These are phyloP conservation scores for Lippia alba DNA, from an alignment of 305 asterid genomes.

Conservation along the genomic window DNA sequence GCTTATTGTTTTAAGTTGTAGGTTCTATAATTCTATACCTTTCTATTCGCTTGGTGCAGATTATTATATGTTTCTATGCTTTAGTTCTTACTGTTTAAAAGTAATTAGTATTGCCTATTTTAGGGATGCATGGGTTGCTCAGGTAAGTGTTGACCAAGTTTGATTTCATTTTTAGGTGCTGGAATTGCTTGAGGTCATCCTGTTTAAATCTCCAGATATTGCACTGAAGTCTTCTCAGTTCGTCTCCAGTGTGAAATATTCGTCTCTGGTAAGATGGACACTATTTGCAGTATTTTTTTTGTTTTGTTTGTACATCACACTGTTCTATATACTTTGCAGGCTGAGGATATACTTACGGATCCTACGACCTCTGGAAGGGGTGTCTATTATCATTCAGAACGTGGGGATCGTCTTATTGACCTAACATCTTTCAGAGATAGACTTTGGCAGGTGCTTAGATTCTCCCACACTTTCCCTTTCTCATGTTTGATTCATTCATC, in stretches of 20 bases:
- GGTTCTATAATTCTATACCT: neutral
- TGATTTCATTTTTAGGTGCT: conserved; percentile 55
- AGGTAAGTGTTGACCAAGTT: neutral
- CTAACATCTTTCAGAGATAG: conserved; percentile 78
- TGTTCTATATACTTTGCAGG: conserved; percentile 52
- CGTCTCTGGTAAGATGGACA: conserved; percentile 70
- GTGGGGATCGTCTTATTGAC: conserved; percentile 94
- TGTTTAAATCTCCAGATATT: conserved; percentile 81
- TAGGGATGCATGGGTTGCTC: conserved; percentile 11
- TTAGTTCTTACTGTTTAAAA: neutral
- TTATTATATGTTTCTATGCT: conserved; percentile 4
- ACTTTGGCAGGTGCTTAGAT: conserved; percentile 83
- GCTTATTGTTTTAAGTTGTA: conserved; percentile 14
- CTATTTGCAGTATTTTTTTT: conserved; percentile 17
- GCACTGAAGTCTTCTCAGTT: conserved; percentile 71
- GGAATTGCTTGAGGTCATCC: conserved; percentile 86
- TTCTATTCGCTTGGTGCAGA: neutral
- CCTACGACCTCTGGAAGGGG: conserved; percentile 65
- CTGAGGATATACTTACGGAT: conserved; percentile 79
- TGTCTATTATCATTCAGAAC: conserved; percentile 85
- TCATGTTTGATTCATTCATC: conserved; percentile 28
- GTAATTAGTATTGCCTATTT: conserved; percentile 11
- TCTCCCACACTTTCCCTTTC: conserved; percentile 20
- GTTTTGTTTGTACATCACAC: conserved; percentile 20
- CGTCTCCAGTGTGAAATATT: conserved; percentile 65